Percentiles rank a stretch among this genome's conserved stretches.
These are phyloP conservation scores for Pisolithus albus DNA, from an alignment of 768 basidiomycete species.

Conservation along the genomic window DNA sequence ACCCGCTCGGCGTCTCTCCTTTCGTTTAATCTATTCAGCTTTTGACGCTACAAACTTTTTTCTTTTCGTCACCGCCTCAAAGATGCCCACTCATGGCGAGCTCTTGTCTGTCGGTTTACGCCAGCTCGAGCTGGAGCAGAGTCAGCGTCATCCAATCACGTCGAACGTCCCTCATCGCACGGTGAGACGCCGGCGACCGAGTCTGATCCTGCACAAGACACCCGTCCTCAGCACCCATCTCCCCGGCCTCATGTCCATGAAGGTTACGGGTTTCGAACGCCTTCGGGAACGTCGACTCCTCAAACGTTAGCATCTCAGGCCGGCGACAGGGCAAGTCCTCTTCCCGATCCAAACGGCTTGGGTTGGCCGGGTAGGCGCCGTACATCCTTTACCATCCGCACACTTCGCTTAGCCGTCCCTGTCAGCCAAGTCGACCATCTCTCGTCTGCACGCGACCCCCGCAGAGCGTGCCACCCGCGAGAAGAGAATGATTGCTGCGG, in stretches of 20 bases:
- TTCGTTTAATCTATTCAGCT: not conserved
- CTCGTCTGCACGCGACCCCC: constrained; percentile 73
- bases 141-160: constrained; percentile 2
- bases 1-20: not conserved
- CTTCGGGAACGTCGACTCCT: constrained; percentile 65
- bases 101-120: constrained; percentile 42
- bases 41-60: not conserved
- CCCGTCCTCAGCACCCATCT: constrained; percentile 3
- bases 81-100: constrained; percentile 29
- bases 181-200: constrained; percentile 3
- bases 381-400: constrained; percentile 4
- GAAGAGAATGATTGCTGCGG: constrained; percentile 71
- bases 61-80: constrained; percentile 13
- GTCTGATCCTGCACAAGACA: not conserved
- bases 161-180: not conserved
- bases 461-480: constrained; percentile 68
- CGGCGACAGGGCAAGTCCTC: constrained; percentile 25
- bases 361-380: constrained; percentile 80
- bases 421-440: constrained; percentile 83
- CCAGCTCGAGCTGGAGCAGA: constrained; percentile 36
- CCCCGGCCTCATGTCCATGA: constrained; percentile 45
- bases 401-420: constrained; percentile 8
- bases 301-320: constrained; percentile 28
- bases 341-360: constrained; percentile 61
- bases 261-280: constrained; percentile 74